A percentile compares a stretch with the other conserved stretches of the same genome.
phyloP scores from a whole-genome alignment of 1,139 yeast species.

The Hemisphaericaspora xylanilytica region DNA sequence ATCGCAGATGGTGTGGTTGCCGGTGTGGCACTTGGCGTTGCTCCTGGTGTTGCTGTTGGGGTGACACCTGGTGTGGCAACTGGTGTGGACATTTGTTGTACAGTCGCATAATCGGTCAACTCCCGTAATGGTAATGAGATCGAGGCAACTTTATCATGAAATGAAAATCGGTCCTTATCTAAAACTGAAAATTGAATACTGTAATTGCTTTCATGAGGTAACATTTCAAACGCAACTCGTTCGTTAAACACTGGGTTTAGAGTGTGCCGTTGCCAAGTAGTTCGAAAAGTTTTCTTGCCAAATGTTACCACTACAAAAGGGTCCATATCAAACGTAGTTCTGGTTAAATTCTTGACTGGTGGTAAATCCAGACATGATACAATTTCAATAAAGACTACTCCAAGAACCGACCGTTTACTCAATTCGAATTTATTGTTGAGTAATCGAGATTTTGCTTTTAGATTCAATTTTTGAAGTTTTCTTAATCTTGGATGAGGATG shows the following conservation, averaged over 20 bases:
- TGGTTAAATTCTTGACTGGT: conserved; percentile 54
- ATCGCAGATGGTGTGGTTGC: too few relatives aligned
- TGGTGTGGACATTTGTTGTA: too few relatives aligned
- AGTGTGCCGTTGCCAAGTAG: conserved; percentile 82
- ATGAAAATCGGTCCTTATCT: conserved; percentile 82
- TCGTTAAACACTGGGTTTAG: conserved; percentile 83
- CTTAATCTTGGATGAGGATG: conserved; percentile 9
- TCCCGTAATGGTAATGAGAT: conserved; percentile 54
- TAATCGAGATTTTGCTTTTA: conserved; percentile 6
- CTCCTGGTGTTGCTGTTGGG: too few relatives aligned
- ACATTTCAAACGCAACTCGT: conserved; percentile 73
- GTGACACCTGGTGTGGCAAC: too few relatives aligned
- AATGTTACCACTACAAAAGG: conserved; percentile 92
- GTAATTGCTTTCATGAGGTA: conserved; percentile 61
- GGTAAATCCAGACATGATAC: conserved; percentile 72
- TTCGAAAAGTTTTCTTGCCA: conserved; percentile 84
- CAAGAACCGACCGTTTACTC: conserved; percentile 48
- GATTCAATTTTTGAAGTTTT: conserved; percentile 7
- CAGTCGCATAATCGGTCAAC: conserved; percentile 27
- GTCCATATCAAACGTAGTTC: conserved; percentile 90
- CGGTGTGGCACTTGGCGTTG: too few relatives aligned
- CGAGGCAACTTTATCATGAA: conserved; percentile 78
- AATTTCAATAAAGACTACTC: conserved; percentile 76
- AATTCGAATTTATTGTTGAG: conserved; percentile 25
- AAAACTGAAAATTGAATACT: conserved; percentile 68